Conservation (phyloP, 129 eudicot genomes). For the Sambucus nigra region DNA sequence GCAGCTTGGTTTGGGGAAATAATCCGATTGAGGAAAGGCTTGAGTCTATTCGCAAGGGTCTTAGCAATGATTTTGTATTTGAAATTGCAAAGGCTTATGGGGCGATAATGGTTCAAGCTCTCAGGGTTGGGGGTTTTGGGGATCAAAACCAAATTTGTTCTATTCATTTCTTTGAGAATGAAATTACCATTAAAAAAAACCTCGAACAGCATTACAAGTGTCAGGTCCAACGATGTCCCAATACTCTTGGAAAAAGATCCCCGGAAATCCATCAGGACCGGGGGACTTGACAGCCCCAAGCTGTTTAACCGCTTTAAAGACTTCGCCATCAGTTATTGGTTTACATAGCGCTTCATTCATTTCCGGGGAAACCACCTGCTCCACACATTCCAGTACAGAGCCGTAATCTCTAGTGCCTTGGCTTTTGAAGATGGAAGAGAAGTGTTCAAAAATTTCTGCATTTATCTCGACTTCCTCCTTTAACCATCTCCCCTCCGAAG, state of each 20-base stretch:
- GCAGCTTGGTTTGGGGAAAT: too few species aligned
- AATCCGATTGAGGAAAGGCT: too few species aligned
- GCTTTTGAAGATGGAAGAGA: not conserved
- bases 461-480: not conserved
- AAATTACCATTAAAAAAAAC: too few species aligned
- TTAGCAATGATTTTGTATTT: too few species aligned
- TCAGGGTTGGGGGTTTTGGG: too few species aligned
- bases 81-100: too few species aligned
- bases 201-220: too few species aligned
- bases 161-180: too few species aligned
- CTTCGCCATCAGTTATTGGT: not conserved
- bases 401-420: not conserved
- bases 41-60: too few species aligned
- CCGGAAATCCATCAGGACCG: not conserved
- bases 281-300: not conserved
- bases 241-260: not conserved
- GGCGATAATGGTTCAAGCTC: too few species aligned
- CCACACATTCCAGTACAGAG: not conserved
- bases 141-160: too few species aligned
- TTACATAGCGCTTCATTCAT: not conserved
- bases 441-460: not conserved
- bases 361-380: not conserved
- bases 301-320: not conserved
- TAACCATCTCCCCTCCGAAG: not conserved
- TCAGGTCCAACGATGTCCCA: slow-evolving; percentile 1